Conservation (phyloP, 176 grass and related monocot genomes). For the Rhynchospora breviuscula region DNA sequence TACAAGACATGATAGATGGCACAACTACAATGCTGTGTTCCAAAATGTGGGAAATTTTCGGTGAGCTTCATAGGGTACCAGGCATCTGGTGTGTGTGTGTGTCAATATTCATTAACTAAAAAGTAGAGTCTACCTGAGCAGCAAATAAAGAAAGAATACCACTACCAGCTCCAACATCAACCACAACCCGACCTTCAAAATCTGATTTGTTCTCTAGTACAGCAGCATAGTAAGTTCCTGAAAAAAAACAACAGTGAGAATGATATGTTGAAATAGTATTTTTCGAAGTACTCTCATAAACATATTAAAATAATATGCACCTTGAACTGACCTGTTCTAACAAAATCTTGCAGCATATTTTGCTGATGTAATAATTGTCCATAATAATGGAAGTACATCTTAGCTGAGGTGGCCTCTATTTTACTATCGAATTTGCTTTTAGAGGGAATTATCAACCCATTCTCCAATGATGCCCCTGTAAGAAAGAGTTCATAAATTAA, state of each 20-base stretch:
- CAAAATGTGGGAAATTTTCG: not conserved
- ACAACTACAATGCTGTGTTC: not conserved
- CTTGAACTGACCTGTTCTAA: constrained; percentile 68
- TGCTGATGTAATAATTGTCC: constrained; percentile 95
- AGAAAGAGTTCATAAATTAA: constrained; percentile 18
- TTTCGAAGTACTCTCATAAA: not conserved
- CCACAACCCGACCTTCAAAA: constrained; percentile 84
- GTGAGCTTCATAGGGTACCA: not conserved
- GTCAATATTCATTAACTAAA: constrained; percentile 14
- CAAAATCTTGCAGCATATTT: constrained; percentile 99
- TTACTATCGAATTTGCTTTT: constrained; percentile 96
- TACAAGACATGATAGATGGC: not conserved
- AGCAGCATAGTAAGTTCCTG: constrained; percentile 98
- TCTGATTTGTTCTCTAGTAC: constrained; percentile 86
- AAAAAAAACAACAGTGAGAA: constrained; percentile 16
- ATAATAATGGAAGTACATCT: constrained; percentile 99
- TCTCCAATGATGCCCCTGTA: constrained; percentile 62
- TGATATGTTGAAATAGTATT: not conserved
- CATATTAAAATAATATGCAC: not conserved
- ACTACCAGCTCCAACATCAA: constrained; percentile 99
- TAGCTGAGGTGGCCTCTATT: constrained; percentile 94
- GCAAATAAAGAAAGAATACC: constrained; percentile 99
- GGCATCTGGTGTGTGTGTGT: not conserved
- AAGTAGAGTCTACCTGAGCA: constrained; percentile 56
- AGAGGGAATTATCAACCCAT: constrained; percentile 55